These are phyloP conservation scores for Triangularia setosa DNA, from an alignment of 2,329 filamentous ascomycete species.

Conservation along the genomic window DNA sequence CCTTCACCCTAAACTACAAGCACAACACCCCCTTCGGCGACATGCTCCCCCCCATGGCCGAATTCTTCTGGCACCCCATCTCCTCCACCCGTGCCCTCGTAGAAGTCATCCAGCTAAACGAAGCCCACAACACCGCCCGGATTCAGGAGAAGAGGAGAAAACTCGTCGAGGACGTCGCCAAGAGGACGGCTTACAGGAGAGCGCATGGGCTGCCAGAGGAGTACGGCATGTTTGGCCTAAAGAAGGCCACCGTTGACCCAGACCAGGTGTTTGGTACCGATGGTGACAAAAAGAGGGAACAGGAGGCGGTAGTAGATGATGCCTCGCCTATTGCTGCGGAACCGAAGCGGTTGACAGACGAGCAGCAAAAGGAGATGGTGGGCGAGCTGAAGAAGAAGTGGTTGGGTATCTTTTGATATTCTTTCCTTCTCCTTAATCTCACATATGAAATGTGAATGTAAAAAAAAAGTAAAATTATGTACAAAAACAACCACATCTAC, in stretches of 20 bases:
- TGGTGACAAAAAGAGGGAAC: slow-evolving; percentile 13
- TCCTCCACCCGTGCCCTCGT: slow-evolving; percentile 60
- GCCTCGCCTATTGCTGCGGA: slow-evolving; percentile 29
- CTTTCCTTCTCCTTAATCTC: neutral
- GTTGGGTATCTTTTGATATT: slow-evolving; percentile 70
- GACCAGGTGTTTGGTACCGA: slow-evolving; percentile 3
- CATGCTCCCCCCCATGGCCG: slow-evolving; percentile 67
- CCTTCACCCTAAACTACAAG: slow-evolving; percentile 75
- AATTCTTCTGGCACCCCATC: slow-evolving; percentile 67
- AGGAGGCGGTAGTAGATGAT: slow-evolving; percentile 29
- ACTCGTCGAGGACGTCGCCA: slow-evolving; percentile 79
- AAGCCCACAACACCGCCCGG: slow-evolving; percentile 64
- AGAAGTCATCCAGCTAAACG: slow-evolving; percentile 73
- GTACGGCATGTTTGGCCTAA: slow-evolving; percentile 43
- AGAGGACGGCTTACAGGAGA: slow-evolving; percentile 79
- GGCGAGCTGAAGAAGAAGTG: slow-evolving; percentile 63
- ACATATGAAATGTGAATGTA: neutral
- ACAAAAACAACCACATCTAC: neutral
- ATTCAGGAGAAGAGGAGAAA: slow-evolving; percentile 68
- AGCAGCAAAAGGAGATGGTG: slow-evolving; percentile 16
- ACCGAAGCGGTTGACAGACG: slow-evolving; percentile 13
- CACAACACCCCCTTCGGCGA: slow-evolving; percentile 74
- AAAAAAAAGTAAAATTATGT: slow-evolving; percentile 11
- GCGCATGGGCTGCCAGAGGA: slow-evolving; percentile 74
- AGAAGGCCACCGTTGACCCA: slow-evolving; percentile 23